Evolutionary conservation across 768 basidiomycete species (phyloP), one percentile per base, ranked within the genome.

Genomic region (Ephemerocybe angulata): DNA sequence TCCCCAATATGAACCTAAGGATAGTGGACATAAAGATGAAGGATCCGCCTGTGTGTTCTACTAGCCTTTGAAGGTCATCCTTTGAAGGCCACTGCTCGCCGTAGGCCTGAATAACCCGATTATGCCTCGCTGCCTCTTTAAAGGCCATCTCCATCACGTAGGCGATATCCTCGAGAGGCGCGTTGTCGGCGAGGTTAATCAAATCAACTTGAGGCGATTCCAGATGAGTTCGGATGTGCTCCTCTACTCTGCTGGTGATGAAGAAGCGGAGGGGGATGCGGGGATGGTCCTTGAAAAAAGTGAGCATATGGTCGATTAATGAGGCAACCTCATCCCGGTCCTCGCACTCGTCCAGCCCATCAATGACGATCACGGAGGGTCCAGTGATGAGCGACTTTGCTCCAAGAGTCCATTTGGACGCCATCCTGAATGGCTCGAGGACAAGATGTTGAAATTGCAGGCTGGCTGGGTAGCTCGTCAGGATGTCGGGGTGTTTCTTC

Each of bases 361-460:
- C 38, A 19, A 41, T 13, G 38, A 41, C 38, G 17, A 41, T 41
- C 7, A 41, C 5, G 7, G 5, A 19, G 7, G 38, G 38, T 11
- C 46, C 33, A 13, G 17, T 6, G 24, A 29, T n/a, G 31, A 19
- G 5, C 15, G 22, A 5, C 21, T 6, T 11, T 5, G 24, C 21
- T 3, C 13, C 11, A n/a, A 4, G 6, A 38, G 21, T 22, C 43
- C 22, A 24, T 24, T 46, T n/a, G 7, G 25, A 28, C 22, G 27
- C 21, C 22, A 15, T 15, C 15, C 19, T 15, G 40, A 21, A 19
- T 24, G 53, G 21, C 12, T 33, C 17, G 17, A 29, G 38, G 21
- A 54, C n/a, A 8, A 54, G 33, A n/a, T 28, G 13, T 19, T 54
- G 33, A 35, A 54, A 49, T 24, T 49, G 43, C 27, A 27, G n/a